Base-by-base conservation (phyloP, 805 yeast species). In the Wickerhamiella kurtzmanii region DNA sequence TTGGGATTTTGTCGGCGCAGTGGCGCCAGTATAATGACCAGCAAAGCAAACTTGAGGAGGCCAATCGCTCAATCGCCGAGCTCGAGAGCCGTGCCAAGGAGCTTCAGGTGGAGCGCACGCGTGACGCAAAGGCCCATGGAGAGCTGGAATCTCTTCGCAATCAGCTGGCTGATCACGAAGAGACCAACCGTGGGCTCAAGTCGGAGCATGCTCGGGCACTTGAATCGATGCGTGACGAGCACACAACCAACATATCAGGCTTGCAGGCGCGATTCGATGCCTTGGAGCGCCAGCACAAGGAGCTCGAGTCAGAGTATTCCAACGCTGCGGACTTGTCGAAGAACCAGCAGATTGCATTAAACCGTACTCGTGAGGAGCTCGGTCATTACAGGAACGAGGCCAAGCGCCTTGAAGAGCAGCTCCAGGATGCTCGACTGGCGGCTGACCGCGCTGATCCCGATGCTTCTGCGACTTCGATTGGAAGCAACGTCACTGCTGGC, bases 321-420 rank as follows among this genome's bases (percentile, higher is more conserved):
- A 77, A 79, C 56, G 82, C 92, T 0, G 63, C 83, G 46, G 77
- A 76, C 51, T 77, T 85, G 20, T 80, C 84, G 28, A 76, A 76
- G 54, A 84, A 79, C 60, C 79, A 89, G 13, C 79, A 81, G 47
- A 75, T 73, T 51, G 95, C 95, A 0, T 70, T 87, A 47, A 76
- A 76, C 42, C 58, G 79, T 53, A 80, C 89, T 6, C 86, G 86
- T 56, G 75, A 72, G 41, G 95, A 87, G 61, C 65, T 81, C 49
- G 70, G 71, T 28, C 76, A 71, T 59, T 79, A 76, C 59, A 80
- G 74, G 55, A 76, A 72, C 13, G 55, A 68, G 17, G 73, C 77
- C 49, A 75, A 71, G 43, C 72, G 72, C 52, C 68, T 86, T 46
- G 67, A 70, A 49, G 73, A 71, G 46, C 89, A 87, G 61, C 64